A percentile compares a stretch with the other conserved stretches of the same genome.
phyloP scores from a whole-genome alignment of 1,284 basidiomycete genomes.

The Mycosarcoma mackinlayi region DNA sequence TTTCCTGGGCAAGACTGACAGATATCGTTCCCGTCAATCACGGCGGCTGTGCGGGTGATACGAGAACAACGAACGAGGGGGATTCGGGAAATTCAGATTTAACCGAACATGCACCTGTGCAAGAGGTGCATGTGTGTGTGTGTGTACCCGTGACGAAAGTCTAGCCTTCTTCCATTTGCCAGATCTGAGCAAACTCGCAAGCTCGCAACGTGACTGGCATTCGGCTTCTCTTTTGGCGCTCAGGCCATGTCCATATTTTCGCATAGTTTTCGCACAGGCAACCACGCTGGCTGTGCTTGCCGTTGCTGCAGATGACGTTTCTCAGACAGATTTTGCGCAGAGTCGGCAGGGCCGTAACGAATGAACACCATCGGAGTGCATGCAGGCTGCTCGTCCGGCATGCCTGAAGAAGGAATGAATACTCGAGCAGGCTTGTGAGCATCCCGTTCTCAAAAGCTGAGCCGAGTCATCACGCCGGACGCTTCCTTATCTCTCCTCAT shows the following conservation, averaged over 20 bases:
- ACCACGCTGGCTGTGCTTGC: too few species aligned
- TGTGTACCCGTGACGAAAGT: background rate
- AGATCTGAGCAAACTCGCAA: background rate
- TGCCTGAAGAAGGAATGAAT: slow-evolving; percentile 2
- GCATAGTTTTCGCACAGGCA: background rate
- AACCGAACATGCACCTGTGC: too few species aligned
- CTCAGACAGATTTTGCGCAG: background rate
- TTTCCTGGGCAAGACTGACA: background rate
- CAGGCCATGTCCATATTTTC: background rate
- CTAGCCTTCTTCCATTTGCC: background rate
- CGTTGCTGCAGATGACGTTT: slow-evolving; percentile 2
- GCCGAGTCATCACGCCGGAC: too few species aligned
- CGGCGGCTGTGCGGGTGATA: background rate
- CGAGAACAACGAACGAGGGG: too few species aligned
- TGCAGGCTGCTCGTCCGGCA: too few species aligned
- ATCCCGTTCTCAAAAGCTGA: too few species aligned
- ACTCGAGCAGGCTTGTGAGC: too few species aligned
- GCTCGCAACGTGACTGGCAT: slow-evolving; percentile 1
- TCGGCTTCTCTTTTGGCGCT: slow-evolving; percentile 4
- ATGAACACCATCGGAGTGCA: too few species aligned
- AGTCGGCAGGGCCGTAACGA: slow-evolving; percentile 5
- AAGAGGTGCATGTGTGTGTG: too few species aligned
- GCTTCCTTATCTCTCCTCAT: too few species aligned
- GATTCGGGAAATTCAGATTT: too few species aligned
- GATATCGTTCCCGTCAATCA: too few species aligned